These are phyloP conservation scores for Handroanthus guayacan DNA, from an alignment of 257 asterid genomes.

Conservation along the genomic window DNA sequence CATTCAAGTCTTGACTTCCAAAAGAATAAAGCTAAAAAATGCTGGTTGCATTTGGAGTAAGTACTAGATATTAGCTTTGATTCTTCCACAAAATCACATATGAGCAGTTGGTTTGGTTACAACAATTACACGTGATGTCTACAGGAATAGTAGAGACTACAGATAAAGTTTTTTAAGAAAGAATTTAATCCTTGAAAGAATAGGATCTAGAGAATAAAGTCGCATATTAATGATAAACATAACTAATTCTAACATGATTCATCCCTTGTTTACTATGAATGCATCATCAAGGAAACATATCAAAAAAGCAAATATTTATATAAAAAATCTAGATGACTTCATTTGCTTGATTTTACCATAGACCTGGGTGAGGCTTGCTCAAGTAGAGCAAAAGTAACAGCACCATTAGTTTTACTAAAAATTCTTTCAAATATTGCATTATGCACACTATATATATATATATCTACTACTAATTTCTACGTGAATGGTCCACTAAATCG, in stretches of 20 bases:
- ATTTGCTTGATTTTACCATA: not conserved
- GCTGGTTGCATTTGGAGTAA: too few species aligned
- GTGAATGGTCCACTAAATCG: not conserved
- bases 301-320: not conserved
- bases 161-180: not conserved
- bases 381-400: not conserved
- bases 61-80: not conserved
- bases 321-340: not conserved
- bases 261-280: constrained; percentile 14
- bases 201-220: not conserved
- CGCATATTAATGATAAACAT: constrained; percentile 14
- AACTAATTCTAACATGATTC: not conserved
- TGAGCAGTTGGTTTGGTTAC: constrained; percentile 4
- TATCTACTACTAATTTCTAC: not conserved
- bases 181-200: not conserved
- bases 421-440: not conserved
- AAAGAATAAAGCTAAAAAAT: too few species aligned
- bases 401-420: constrained; percentile 1
- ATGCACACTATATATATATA: not conserved
- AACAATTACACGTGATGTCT: not conserved
- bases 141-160: constrained; percentile 5
- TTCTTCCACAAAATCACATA: not conserved
- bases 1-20: too few species aligned
- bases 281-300: not conserved
- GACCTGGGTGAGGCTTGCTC: not conserved